These are phyloP conservation scores for Tetragonia tetragonoides DNA, from an alignment of 148 eudicot species.

Conservation along the genomic window DNA sequence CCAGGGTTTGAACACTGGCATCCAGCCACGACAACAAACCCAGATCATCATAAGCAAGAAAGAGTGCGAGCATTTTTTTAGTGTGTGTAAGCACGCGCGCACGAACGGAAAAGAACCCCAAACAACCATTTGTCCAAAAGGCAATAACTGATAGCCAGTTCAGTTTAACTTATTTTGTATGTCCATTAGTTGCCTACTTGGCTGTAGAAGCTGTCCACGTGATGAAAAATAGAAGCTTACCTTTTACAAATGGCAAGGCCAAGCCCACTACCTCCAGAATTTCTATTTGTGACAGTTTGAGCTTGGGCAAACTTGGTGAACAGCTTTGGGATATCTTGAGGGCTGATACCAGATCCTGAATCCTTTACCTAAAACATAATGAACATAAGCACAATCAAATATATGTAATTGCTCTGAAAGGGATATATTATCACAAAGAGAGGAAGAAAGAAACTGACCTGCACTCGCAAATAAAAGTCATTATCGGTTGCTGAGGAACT, in stretches of 20 bases:
- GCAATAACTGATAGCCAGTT: neutral
- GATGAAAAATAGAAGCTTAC: constrained; percentile 29
- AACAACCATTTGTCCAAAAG: constrained; percentile 6
- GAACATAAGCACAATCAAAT: constrained; percentile 12
- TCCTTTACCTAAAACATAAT: constrained; percentile 65
- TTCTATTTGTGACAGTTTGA: constrained; percentile 45
- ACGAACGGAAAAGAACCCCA: neutral
- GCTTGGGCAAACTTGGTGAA: constrained; percentile 76
- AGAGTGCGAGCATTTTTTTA: no score
- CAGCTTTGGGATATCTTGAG: constrained; percentile 79
- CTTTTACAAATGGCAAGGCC: constrained; percentile 94
- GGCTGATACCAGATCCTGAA: constrained; percentile 76
- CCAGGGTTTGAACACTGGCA: neutral
- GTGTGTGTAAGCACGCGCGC: neutral
- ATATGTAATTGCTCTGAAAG: neutral
- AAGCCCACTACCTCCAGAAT: constrained; percentile 70
- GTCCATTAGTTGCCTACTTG: neutral
- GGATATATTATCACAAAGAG: neutral
- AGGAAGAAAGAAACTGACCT: constrained; percentile 41
- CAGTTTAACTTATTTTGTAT: neutral
- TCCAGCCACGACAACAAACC: no score
- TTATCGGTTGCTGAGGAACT: constrained; percentile 56
- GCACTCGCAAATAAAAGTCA: constrained; percentile 72
- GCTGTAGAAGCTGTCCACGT: neutral
- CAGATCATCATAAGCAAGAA: neutral